Base-by-base conservation (phyloP, 2,329 filamentous ascomycete species). In the Nemania sp. region DNA sequence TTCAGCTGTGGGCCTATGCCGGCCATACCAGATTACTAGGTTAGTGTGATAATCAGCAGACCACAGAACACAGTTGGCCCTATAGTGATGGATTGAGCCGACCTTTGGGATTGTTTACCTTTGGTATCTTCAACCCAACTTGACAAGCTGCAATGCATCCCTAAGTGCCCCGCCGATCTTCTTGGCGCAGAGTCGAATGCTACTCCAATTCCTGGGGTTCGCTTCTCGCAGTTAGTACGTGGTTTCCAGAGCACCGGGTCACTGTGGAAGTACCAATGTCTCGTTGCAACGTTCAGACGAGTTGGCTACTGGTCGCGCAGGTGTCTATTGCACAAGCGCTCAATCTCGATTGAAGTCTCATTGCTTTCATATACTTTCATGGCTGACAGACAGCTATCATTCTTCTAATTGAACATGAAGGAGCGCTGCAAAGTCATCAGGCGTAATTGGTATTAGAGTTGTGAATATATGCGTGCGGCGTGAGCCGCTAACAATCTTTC, bases 401-500 rank as follows among this genome's bases (percentile, higher is more conserved):
- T 20, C 7, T 46, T 24, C 14, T 20, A 19, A 19, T 15, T n/a
- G n/a, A n/a, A n/a, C n/a, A n/a, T n/a, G n/a, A n/a, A n/a, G n/a
- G n/a, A n/a, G n/a, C n/a, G n/a, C n/a, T n/a, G n/a, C n/a, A n/a
- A n/a, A n/a, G n/a, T n/a, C n/a, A n/a, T n/a, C n/a, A n/a, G n/a
- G n/a, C n/a, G n/a, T n/a, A n/a, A n/a, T n/a, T n/a, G n/a, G 47
- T 28, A 43, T 22, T 8, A 30, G n/a, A 42, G 31, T 49, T 20
- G 30, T 36, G 43, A 2, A 40, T 44, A 48, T 42, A 31, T 47
- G 51, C n/a, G n/a, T 53, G 56, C 41, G 42, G 53, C 53, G 49
- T 36, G 53, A 56, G 56, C 49, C 49, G 53, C 53, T 37, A 56
- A 45, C 33, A 52, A 39, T 59, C 49, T 56, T 52, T 56, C 42